phyloP scores from a whole-genome alignment of 2,329 filamentous ascomycete genomes.

The Talaromyces sp. region DNA sequence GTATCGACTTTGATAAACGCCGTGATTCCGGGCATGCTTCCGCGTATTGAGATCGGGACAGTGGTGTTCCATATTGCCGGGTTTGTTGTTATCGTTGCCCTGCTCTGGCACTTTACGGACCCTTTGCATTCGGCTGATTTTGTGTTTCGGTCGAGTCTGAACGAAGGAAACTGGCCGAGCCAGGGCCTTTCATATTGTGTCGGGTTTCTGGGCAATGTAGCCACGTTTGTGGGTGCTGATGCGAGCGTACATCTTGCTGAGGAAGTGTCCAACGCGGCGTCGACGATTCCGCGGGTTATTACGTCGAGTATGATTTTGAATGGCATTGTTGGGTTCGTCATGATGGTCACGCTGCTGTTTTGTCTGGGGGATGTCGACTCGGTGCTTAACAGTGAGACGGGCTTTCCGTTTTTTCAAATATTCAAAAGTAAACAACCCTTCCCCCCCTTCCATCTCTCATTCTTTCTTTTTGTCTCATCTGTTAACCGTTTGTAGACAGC shows the following conservation, averaged over 20 bases:
- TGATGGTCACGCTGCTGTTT: conserved; percentile 52
- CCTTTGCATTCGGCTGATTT: conserved; percentile 32
- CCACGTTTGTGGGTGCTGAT: conserved; percentile 35
- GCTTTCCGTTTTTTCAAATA: conserved; percentile 56
- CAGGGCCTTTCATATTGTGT: conserved; percentile 35
- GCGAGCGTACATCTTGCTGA: conserved; percentile 31
- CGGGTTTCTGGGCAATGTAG: conserved; percentile 35
- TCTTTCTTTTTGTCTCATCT: conserved; percentile 20
- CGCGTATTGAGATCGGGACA: conserved; percentile 32
- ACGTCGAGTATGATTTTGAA: conserved; percentile 48
- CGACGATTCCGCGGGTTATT: conserved; percentile 48
- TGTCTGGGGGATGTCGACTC: conserved; percentile 46
- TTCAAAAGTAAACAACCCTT: conserved; percentile 47
- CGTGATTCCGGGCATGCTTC: conserved; percentile 33
- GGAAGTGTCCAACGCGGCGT: conserved; percentile 42
- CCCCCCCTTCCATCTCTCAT: conserved; percentile 25
- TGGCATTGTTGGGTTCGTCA: conserved; percentile 48
- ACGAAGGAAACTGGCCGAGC: conserved; percentile 36
- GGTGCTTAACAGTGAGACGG: conserved; percentile 41
- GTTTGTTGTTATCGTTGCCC: conserved; percentile 39
- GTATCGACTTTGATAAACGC: conserved; percentile 40
- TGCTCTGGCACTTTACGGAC: conserved; percentile 32
- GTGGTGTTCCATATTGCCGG: conserved; percentile 39
- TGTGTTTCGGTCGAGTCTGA: conserved; percentile 38
- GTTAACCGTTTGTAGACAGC: conserved; percentile 13